Conservation (phyloP, 805 yeast species). For the Clavispora vitiphila region DNA sequence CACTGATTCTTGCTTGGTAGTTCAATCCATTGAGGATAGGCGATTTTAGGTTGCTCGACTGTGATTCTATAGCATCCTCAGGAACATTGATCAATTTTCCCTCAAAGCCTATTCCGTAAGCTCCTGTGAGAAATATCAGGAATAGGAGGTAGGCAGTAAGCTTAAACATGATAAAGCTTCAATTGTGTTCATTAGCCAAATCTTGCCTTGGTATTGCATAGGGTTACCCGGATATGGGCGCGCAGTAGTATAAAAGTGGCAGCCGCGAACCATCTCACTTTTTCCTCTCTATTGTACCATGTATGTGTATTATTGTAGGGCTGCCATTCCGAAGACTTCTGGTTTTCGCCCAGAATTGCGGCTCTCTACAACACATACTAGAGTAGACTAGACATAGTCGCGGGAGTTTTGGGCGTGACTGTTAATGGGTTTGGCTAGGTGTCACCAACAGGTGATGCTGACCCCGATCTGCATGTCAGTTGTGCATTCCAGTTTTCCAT, state of each 20-base stretch:
- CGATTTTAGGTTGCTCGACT: conserved; percentile 4
- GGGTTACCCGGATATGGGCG: conserved; percentile 21
- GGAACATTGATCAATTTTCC: conserved; percentile 30
- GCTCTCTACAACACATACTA: conserved; percentile 50
- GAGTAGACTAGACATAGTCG: conserved; percentile 41
- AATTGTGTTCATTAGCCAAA: background rate
- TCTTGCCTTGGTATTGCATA: background rate
- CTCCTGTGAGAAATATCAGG: background rate
- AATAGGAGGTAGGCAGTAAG: background rate
- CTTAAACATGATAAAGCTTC: conserved; percentile 2
- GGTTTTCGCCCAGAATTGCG: conserved; percentile 29
- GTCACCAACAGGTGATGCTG: conserved; percentile 3
- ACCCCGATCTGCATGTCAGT: conserved; percentile 16
- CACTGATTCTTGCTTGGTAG: conserved; percentile 27
- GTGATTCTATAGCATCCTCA: conserved; percentile 11
- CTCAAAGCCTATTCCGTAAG: conserved; percentile 8
- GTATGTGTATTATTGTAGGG: conserved; percentile 51
- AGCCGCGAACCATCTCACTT: background rate
- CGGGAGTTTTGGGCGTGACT: conserved; percentile 38
- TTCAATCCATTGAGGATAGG: conserved; percentile 31
- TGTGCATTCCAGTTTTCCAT: conserved; percentile 42
- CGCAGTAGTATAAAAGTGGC: conserved; percentile 9
- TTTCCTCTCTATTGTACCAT: conserved; percentile 37
- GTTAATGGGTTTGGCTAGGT: conserved; percentile 11
- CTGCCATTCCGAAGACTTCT: conserved; percentile 23